Percentiles rank a stretch among this genome's conserved stretches.
Conservation (phyloP, 2,329 filamentous ascomycete genomes). For the Paracamarosporium sp. region DNA sequence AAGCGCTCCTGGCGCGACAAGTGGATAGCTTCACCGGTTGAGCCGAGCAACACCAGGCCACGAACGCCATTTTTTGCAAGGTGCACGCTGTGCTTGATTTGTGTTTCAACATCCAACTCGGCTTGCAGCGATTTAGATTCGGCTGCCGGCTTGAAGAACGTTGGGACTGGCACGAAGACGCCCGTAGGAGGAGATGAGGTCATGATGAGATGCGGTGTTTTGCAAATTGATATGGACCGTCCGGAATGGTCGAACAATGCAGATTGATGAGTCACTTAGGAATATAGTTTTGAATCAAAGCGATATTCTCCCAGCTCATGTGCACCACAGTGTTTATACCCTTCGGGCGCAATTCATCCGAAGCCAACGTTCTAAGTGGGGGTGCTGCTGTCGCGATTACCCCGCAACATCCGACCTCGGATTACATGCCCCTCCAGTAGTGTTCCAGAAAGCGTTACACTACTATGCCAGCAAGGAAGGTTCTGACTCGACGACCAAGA, state of each 20-base stretch:
- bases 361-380: slow-evolving; percentile 2
- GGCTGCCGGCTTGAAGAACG: slow-evolving; percentile 65
- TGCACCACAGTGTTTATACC: neutral
- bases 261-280: no score
- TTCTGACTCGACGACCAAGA: neutral
- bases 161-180: slow-evolving; percentile 59
- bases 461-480: neutral
- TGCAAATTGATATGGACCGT: no score
- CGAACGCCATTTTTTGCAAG: slow-evolving; percentile 66
- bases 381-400: neutral
- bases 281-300: no score
- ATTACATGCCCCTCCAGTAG: neutral
- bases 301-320: neutral
- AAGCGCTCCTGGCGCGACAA: slow-evolving; percentile 64
- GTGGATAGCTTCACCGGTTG: slow-evolving; percentile 70
- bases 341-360: neutral
- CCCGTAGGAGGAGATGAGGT: slow-evolving; percentile 41
- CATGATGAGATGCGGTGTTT: slow-evolving; percentile 21
- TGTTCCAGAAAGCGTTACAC: neutral
- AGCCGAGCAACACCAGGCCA: slow-evolving; percentile 68
- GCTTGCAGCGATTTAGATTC: slow-evolving; percentile 55
- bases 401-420: slow-evolving; percentile 4
- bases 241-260: no score
- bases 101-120: slow-evolving; percentile 64
- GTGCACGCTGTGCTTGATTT: slow-evolving; percentile 65